Evolutionary conservation across 2,329 filamentous ascomycete species (phyloP).

Genomic region (Ascochyta koolunga): DNA sequence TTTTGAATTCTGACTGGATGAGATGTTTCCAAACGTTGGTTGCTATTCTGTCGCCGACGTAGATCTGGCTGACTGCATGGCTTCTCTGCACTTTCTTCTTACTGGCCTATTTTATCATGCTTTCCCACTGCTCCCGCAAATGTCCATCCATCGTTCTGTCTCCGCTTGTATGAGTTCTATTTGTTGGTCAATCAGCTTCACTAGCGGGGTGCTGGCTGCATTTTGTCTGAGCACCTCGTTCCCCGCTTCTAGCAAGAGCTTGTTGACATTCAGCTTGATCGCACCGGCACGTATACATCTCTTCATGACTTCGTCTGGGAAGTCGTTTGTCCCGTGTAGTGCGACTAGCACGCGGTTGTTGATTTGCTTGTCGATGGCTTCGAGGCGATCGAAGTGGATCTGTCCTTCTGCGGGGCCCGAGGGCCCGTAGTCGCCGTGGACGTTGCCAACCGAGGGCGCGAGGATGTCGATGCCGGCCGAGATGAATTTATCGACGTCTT

Average conservation of each 20-base stretch:
- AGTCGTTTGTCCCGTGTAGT: conserved; percentile 64
- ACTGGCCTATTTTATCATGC: conserved; percentile 30
- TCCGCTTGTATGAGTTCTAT: conserved; percentile 52
- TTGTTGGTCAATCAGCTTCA: conserved; percentile 54
- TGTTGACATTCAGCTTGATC: conserved; percentile 66
- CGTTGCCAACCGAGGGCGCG: conserved; percentile 75
- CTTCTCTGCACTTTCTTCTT: neutral
- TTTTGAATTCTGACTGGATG: too few species aligned
- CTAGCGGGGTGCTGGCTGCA: conserved; percentile 38
- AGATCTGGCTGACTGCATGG: too few species aligned
- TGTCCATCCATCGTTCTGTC: conserved; percentile 57
- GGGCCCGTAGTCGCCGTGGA: conserved; percentile 75
- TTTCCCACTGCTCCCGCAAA: conserved; percentile 55
- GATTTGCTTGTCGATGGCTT: conserved; percentile 38
- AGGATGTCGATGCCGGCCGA: conserved; percentile 73
- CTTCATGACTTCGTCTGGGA: conserved; percentile 57
- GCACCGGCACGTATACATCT: conserved; percentile 59
- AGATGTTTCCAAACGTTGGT: too few species aligned
- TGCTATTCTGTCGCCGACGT: too few species aligned
- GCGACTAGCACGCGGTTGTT: conserved; percentile 56
- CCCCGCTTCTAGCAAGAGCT: conserved; percentile 56
- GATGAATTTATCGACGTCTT: conserved; percentile 73
- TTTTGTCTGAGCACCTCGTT: conserved; percentile 51
- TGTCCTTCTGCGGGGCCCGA: conserved; percentile 53
- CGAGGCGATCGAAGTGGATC: conserved; percentile 41